Percentiles rank a stretch among this genome's conserved stretches.
phyloP scores from a whole-genome alignment of 768 basidiomycete genomes.

The Russula compacta region DNA sequence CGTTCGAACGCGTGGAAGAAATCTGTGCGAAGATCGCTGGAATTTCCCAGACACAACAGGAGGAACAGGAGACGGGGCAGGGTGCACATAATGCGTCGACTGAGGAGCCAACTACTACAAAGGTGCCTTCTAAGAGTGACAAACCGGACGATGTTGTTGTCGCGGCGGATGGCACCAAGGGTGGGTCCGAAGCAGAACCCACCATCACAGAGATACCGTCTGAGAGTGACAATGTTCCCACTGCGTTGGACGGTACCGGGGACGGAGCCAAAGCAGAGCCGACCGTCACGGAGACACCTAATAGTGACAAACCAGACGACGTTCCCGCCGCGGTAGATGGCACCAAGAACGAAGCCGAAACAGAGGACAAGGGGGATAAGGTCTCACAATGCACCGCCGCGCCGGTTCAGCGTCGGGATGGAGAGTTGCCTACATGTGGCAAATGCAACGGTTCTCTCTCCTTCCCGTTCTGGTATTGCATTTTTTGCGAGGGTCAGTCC shows the following conservation, averaged over 20 bases:
- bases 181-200: background rate
- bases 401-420: background rate
- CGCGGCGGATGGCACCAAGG: background rate
- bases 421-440: constrained; percentile 18
- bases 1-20: background rate
- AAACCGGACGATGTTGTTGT: background rate
- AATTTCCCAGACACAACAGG: background rate
- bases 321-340: background rate
- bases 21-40: background rate
- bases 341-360: background rate
- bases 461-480: constrained; percentile 29
- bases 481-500: constrained; percentile 22
- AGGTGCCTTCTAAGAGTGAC: background rate
- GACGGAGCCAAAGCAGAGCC: background rate
- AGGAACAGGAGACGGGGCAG: background rate
- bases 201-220: background rate
- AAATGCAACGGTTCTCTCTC: constrained; percentile 19
- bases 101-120: background rate
- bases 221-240: background rate
- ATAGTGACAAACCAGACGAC: background rate
- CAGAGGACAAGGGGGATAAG: background rate
- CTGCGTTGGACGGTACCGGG: too few species aligned
- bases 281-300: background rate
- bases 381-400: background rate
- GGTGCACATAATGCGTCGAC: background rate